Conservation (phyloP, 176 grass and related monocot genomes). For the Dendrocalamus sinicus region DNA sequence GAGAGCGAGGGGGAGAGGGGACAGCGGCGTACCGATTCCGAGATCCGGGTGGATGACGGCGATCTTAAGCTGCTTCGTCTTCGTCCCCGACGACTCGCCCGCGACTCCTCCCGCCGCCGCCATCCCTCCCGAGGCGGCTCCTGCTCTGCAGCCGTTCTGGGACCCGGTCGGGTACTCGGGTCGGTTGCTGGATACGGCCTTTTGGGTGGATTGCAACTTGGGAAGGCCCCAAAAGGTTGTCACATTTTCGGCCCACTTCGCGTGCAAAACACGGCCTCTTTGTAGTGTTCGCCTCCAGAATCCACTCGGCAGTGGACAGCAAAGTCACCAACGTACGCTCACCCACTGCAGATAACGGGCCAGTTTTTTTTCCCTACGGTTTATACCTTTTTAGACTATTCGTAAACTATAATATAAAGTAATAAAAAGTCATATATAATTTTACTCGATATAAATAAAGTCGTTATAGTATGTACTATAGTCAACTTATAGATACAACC, state of each 20-base stretch:
- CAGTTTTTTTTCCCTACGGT: too few relatives aligned
- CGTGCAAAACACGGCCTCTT: not conserved
- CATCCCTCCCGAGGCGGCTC: not conserved
- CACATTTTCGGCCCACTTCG: not conserved
- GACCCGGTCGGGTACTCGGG: not conserved
- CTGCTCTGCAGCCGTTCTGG: not conserved
- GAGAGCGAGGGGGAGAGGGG: not conserved
- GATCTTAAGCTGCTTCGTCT: slow-evolving; percentile 59
- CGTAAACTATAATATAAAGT: accelerated
- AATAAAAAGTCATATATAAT: accelerated
- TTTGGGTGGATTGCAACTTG: not conserved
- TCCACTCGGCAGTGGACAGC: too few relatives aligned
- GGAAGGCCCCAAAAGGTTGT: not conserved
- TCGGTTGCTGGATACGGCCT: not conserved
- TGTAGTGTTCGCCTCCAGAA: too few relatives aligned
- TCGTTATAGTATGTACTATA: too few relatives aligned
- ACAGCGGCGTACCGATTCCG: slow-evolving; percentile 61
- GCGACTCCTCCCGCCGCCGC: slow-evolving; percentile 26
- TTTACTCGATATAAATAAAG: too few relatives aligned
- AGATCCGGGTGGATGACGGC: slow-evolving; percentile 93
- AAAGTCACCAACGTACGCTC: not conserved
- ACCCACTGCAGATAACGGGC: not conserved
- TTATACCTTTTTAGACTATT: too few relatives aligned
- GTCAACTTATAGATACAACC: too few relatives aligned
- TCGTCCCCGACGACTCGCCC: slow-evolving; percentile 34